Conservation (phyloP, 2,329 filamentous ascomycete species). For the Epichloe festucae region DNA sequence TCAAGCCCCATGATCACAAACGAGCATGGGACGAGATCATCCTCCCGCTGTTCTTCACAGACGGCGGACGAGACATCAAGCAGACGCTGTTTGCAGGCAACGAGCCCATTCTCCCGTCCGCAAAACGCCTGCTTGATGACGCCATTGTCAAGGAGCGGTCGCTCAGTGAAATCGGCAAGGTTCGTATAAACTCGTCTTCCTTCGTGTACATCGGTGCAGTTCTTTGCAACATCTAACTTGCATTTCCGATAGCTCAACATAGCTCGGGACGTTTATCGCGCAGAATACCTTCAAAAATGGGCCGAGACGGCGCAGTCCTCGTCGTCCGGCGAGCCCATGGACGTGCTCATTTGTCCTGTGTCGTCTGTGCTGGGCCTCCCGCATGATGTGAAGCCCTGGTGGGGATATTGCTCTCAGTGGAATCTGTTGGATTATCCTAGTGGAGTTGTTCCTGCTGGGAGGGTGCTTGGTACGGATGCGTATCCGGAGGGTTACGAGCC, state of each 20-base stretch:
- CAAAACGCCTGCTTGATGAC: slow-evolving; percentile 19
- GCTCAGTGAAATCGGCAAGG: slow-evolving; percentile 28
- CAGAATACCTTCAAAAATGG: slow-evolving; percentile 25
- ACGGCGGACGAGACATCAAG: slow-evolving; percentile 42
- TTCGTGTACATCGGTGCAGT: too few species aligned
- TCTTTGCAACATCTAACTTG: background rate
- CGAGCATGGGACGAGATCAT: slow-evolving; percentile 21
- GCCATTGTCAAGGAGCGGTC: slow-evolving; percentile 43
- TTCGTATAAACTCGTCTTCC: slow-evolving; percentile 7
- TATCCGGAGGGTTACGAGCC: slow-evolving; percentile 7
- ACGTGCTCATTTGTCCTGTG: slow-evolving; percentile 49
- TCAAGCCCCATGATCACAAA: slow-evolving; percentile 6
- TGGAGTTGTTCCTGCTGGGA: slow-evolving; percentile 9
- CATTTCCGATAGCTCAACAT: slow-evolving; percentile 15
- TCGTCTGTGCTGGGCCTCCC: slow-evolving; percentile 37
- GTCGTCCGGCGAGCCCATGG: slow-evolving; percentile 26
- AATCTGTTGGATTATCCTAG: slow-evolving; percentile 55
- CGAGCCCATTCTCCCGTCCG: slow-evolving; percentile 45
- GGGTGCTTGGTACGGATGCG: slow-evolving; percentile 6
- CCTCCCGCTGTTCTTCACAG: slow-evolving; percentile 39
- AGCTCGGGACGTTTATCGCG: slow-evolving; percentile 27
- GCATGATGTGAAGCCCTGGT: slow-evolving; percentile 33
- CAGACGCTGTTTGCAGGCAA: slow-evolving; percentile 36
- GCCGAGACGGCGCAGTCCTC: slow-evolving; percentile 17
- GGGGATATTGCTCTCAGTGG: slow-evolving; percentile 55